These are phyloP conservation scores for Alternaria longipes DNA, from an alignment of 2,329 filamentous ascomycete species.

Conservation along the genomic window DNA sequence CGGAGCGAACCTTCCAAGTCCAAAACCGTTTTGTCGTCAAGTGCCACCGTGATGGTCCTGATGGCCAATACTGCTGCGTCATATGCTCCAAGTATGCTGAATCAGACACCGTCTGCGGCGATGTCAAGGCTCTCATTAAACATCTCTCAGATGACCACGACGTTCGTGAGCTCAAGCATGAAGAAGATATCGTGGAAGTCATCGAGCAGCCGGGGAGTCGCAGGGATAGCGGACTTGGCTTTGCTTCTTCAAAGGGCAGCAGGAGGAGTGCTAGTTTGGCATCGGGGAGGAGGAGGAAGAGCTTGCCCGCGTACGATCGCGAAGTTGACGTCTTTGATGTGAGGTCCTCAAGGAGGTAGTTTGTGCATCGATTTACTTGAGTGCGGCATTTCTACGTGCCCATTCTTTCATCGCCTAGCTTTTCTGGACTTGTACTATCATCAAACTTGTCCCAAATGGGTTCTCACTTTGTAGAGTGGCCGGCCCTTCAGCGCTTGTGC, in stretches of 20 bases:
- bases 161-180: constrained; percentile 40
- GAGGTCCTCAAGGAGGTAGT: constrained; percentile 25
- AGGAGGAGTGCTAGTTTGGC: constrained; percentile 41
- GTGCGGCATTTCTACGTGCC: background rate
- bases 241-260: constrained; percentile 28
- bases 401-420: too few relatives aligned
- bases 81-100: constrained; percentile 38
- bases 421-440: too few relatives aligned
- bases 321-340: constrained; percentile 39
- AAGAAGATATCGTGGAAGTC: constrained; percentile 45
- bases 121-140: constrained; percentile 48
- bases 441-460: too few relatives aligned
- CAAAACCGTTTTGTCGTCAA: constrained; percentile 51
- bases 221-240: constrained; percentile 39
- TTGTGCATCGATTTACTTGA: background rate
- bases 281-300: constrained; percentile 24
- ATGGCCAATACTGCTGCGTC: constrained; percentile 48
- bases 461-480: too few relatives aligned
- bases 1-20: constrained; percentile 45
- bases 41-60: constrained; percentile 43
- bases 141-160: constrained; percentile 49
- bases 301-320: constrained; percentile 31
- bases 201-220: constrained; percentile 34
- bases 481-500: background rate
- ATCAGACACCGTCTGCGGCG: constrained; percentile 47